Base-by-base conservation (phyloP, 2,329 filamentous ascomycete genomes). In the Penicillium sp. region DNA sequence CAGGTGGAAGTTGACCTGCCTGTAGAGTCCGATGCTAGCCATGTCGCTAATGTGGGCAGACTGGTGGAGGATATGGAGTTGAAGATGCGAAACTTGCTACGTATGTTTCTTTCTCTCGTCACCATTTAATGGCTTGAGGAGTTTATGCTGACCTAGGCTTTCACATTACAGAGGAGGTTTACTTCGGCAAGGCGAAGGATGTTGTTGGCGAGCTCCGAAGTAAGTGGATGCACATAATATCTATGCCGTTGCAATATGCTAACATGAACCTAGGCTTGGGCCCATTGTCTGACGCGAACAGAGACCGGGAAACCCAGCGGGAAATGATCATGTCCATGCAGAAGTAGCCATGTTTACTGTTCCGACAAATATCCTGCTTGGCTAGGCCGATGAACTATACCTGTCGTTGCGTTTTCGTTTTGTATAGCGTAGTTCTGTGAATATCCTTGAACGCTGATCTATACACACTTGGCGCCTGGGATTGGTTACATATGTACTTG, bases 11-110 rank as follows among this genome's bases (percentile, higher is more conserved):
- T 90, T 71, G 93, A 97, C 76, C 82, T 96, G 73, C 86, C 90
- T 9, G 90, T 97, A 38, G 91, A 96, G 67, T 89, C 88, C 69
- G 93, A 97, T 76, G 89, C 89, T 67, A 91, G 89, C 75, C 94
- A 99, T 81, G 94, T 99, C 68, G 90, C 90, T 68, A 99, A 99
- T 77, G 91, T 97, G 60, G 94, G 94, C 57, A 84, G 88, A 63
- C 83, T 99, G 72, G 93, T 99, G 52, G 94, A 99, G 82, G 94
- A 99, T 76, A 97, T 99, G 94, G 94, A 99, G 80, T 86, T 97
- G 74, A 96, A 97, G 84, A 97, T 99, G 94, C 86, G 94, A 65
- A 99, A 99, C 77, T 77, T 97, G 76, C 81, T 99, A 74, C 93
- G 81, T 82, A 75, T 40, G 49, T 54, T 8, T 19, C 50, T 17